phyloP scores from a whole-genome alignment of 2,329 filamentous ascomycete genomes.

The Hymenoscyphus scutula region DNA sequence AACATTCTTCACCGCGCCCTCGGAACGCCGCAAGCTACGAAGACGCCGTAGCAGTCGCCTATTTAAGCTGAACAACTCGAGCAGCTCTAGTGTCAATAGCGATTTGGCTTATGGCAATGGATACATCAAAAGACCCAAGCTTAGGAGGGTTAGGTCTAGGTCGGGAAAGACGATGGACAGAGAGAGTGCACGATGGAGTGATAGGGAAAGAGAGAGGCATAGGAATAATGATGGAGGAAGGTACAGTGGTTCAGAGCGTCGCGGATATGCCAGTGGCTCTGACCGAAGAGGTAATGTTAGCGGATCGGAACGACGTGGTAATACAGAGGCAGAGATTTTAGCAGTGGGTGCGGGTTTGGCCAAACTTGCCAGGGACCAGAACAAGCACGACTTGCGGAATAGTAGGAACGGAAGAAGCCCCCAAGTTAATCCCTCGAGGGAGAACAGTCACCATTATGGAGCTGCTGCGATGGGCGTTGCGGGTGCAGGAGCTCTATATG shows the following conservation, averaged over 20 bases:
- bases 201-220: slow-evolving; percentile 13
- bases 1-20: slow-evolving; percentile 62
- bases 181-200: slow-evolving; percentile 26
- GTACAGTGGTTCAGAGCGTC: slow-evolving; percentile 13
- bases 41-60: slow-evolving; percentile 50
- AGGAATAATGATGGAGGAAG: slow-evolving; percentile 16
- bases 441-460: slow-evolving; percentile 7
- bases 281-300: slow-evolving; percentile 5
- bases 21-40: slow-evolving; percentile 46
- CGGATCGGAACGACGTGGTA: slow-evolving; percentile 17
- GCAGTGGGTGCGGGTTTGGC: slow-evolving; percentile 47
- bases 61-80: slow-evolving; percentile 60
- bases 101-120: slow-evolving; percentile 67
- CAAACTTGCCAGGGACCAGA: slow-evolving; percentile 43
- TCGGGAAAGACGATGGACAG: slow-evolving; percentile 32
- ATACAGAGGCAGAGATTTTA: slow-evolving; percentile 46
- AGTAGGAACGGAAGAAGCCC: slow-evolving; percentile 25
- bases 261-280: slow-evolving; percentile 9
- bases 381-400: slow-evolving; percentile 38
- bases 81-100: slow-evolving; percentile 64
- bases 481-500: slow-evolving; percentile 9
- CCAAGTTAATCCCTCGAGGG: slow-evolving; percentile 20
- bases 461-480: not conserved
- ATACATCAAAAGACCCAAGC: slow-evolving; percentile 40
- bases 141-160: slow-evolving; percentile 28